A percentile compares a stretch with the other conserved stretches of the same genome.
These are phyloP conservation scores for Kalmusia sp. DNA, from an alignment of 2,329 filamentous ascomycete species.

Conservation along the genomic window DNA sequence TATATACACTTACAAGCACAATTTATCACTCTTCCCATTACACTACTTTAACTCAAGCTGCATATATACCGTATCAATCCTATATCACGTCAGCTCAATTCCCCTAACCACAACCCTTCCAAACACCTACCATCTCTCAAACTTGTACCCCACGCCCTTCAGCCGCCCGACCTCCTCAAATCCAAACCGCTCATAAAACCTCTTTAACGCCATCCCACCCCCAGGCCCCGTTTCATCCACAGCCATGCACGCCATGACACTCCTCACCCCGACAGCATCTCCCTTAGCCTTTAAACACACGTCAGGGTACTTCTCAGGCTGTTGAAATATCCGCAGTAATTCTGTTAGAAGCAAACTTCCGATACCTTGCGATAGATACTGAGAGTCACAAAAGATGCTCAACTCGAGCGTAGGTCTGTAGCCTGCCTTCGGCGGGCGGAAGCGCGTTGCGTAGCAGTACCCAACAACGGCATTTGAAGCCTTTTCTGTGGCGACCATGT, in stretches of 20 bases:
- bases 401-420: background rate
- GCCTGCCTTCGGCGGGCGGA: background rate
- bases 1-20: too few species aligned
- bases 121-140: background rate
- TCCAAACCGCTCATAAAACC: background rate
- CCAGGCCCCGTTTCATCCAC: background rate
- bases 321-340: background rate
- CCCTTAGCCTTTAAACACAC: background rate
- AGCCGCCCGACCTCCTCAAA: background rate
- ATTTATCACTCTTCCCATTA: background rate
- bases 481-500: background rate
- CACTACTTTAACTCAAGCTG: background rate
- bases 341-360: background rate
- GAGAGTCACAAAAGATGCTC: background rate
- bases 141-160: background rate
- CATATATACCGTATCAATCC: background rate
- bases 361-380: background rate
- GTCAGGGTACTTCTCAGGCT: background rate
- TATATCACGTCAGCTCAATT: background rate
- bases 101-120: too few species aligned
- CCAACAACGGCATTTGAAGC: background rate
- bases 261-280: background rate
- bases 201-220: background rate
- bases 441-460: background rate
- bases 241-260: background rate